Conservation (phyloP, 139 green algal genomes). For the Volvox reticuliferus region DNA sequence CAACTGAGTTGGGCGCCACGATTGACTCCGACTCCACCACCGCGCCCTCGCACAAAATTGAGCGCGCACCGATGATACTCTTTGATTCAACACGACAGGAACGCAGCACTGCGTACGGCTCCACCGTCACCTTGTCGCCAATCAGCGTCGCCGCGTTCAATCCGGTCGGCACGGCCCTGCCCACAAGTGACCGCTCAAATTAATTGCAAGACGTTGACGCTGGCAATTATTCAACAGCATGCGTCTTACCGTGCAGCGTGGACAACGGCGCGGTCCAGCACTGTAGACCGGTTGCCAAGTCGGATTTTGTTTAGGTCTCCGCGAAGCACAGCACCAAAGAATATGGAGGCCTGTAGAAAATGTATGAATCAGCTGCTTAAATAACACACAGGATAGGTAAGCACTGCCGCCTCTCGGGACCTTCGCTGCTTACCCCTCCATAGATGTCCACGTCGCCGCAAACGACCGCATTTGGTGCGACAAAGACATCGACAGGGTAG, state of each 20-base stretch:
- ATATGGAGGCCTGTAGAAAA: conserved; percentile 80
- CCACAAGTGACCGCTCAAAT: not conserved
- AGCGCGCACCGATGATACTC: conserved; percentile 82
- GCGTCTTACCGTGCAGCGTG: conserved; percentile 83
- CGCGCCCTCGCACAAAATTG: conserved; percentile 83
- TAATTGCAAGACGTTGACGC: not conserved
- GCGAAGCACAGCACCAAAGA: conserved; percentile 87
- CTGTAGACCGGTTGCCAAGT: conserved; percentile 75
- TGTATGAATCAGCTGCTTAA: not conserved
- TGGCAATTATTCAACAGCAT: not conserved
- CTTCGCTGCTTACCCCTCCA: conserved; percentile 69
- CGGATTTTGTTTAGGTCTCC: conserved; percentile 91
- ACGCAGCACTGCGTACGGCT: conserved; percentile 83
- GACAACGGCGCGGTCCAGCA: conserved; percentile 90
- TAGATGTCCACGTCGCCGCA: conserved; percentile 90
- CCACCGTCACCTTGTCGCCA: conserved; percentile 86
- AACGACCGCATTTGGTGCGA: conserved; percentile 89
- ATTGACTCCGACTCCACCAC: conserved; percentile 83
- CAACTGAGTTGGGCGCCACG: conserved; percentile 85
- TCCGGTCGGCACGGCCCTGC: conserved; percentile 80
- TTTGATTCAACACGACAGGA: conserved; percentile 77
- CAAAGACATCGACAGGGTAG: conserved; percentile 75
- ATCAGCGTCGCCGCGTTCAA: conserved; percentile 85
- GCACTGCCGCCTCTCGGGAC: not conserved
- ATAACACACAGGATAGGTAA: not conserved